Evolutionary conservation across 768 basidiomycete genomes (phyloP).

Genomic region (Piloderma croceum): DNA sequence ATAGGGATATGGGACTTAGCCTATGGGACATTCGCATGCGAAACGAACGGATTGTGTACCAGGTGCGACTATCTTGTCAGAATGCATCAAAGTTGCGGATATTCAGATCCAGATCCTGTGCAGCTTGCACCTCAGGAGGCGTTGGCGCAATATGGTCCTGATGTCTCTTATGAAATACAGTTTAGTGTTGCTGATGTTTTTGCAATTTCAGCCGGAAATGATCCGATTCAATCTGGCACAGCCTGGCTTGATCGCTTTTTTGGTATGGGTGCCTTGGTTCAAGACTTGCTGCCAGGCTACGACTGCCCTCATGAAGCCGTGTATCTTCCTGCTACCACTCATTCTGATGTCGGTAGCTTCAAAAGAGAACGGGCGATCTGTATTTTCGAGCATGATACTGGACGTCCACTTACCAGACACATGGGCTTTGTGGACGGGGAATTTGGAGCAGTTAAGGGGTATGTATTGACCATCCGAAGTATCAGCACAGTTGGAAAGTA

Average conservation of each 20-base stretch:
- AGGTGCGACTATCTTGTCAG: constrained; percentile 26
- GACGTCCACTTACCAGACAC: constrained; percentile 53
- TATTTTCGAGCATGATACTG: constrained; percentile 58
- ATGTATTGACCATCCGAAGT: constrained; percentile 50
- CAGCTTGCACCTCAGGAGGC: constrained; percentile 60
- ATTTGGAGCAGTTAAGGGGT: constrained; percentile 57
- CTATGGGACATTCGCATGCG: constrained; percentile 57
- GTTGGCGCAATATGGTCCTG: constrained; percentile 50
- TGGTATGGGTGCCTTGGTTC: constrained; percentile 53
- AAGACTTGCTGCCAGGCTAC: constrained; percentile 61
- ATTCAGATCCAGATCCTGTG: not conserved
- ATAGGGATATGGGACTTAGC: constrained; percentile 60
- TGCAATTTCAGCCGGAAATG: constrained; percentile 41
- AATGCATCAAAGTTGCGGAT: not conserved
- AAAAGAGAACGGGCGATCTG: constrained; percentile 52
- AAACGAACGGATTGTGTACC: constrained; percentile 57
- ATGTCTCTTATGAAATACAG: not conserved
- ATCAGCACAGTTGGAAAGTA: constrained; percentile 62
- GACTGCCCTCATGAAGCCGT: constrained; percentile 62
- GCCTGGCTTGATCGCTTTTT: constrained; percentile 62
- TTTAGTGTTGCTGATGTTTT: constrained; percentile 1
- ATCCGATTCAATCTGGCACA: constrained; percentile 56
- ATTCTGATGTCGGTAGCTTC: constrained; percentile 38
- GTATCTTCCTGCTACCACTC: constrained; percentile 54
- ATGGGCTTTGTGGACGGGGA: constrained; percentile 48